Percentiles rank a stretch among this genome's conserved stretches.
These are phyloP conservation scores for Aspergillus udagawae DNA, from an alignment of 2,329 filamentous ascomycete genomes.

Conservation along the genomic window DNA sequence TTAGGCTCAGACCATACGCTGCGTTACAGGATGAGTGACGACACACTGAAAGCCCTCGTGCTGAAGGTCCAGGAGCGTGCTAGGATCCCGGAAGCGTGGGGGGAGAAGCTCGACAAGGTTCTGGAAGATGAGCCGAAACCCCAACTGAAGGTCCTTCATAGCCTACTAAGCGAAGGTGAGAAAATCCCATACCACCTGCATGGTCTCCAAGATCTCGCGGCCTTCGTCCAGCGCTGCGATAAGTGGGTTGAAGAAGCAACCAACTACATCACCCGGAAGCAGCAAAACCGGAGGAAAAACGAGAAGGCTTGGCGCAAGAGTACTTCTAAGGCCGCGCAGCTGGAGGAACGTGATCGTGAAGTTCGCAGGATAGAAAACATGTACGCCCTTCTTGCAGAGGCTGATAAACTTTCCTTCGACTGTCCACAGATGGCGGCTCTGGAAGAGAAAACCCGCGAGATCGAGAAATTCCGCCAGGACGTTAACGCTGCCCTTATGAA, in stretches of 20 bases:
- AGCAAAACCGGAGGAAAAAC: conserved; percentile 93
- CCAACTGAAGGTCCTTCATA: conserved; percentile 78
- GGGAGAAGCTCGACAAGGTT: conserved; percentile 79
- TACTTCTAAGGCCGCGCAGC: conserved; percentile 68
- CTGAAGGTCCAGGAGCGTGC: conserved; percentile 84
- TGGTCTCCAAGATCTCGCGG: conserved; percentile 74
- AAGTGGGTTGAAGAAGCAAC: conserved; percentile 97
- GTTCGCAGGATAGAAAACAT: conserved; percentile 87
- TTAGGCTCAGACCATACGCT: conserved; percentile 68
- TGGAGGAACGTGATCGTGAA: conserved; percentile 79
- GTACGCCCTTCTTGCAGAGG: conserved; percentile 74
- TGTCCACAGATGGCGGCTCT: conserved; percentile 85
- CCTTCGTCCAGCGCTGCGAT: conserved; percentile 93
- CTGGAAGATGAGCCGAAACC: conserved; percentile 81
- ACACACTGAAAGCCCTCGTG: conserved; percentile 62
- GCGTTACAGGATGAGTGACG: conserved; percentile 71
- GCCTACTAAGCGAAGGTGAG: conserved; percentile 86
- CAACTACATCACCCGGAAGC: conserved; percentile 93
- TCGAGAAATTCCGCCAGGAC: conserved; percentile 77
- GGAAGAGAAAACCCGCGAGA: conserved; percentile 77
- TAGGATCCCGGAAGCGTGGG: conserved; percentile 79
- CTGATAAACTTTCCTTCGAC: conserved; percentile 85
- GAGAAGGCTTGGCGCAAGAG: conserved; percentile 80
- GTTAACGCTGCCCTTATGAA: conserved; percentile 68
- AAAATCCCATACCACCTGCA: conserved; percentile 88